These are phyloP conservation scores for Heterobasidion occidentale DNA, from an alignment of 1,284 basidiomycete genomes.

Conservation along the genomic window DNA sequence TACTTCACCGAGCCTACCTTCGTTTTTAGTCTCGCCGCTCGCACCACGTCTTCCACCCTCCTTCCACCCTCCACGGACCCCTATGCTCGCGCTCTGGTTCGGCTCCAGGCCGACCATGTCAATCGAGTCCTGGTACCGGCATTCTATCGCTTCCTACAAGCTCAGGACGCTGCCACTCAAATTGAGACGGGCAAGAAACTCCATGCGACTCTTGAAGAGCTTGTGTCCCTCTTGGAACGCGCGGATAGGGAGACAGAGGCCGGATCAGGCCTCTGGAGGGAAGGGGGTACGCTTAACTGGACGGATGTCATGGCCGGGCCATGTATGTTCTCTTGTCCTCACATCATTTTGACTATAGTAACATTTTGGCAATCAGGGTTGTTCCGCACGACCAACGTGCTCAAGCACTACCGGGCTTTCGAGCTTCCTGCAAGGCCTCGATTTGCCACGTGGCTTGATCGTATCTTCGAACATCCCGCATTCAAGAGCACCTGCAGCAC, in stretches of 20 bases:
- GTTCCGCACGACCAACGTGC: constrained; percentile 55
- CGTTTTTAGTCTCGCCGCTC: constrained; percentile 35
- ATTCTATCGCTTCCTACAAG: constrained; percentile 76
- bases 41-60: constrained; percentile 38
- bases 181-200: constrained; percentile 50
- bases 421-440: constrained; percentile 38
- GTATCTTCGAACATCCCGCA: constrained; percentile 52
- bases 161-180: constrained; percentile 56
- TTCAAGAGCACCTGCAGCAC: constrained; percentile 68
- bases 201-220: constrained; percentile 40
- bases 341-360: neutral
- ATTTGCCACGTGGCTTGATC: constrained; percentile 44
- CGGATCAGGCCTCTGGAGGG: constrained; percentile 48
- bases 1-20: neutral
- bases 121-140: constrained; percentile 61
- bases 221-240: constrained; percentile 53
- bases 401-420: constrained; percentile 67
- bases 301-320: constrained; percentile 68
- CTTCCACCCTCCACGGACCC: constrained; percentile 53
- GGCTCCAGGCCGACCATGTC: constrained; percentile 63
- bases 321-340: constrained; percentile 38
- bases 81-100: constrained; percentile 59
- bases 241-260: constrained; percentile 39
- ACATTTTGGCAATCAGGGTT: constrained; percentile 38
- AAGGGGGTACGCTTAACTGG: constrained; percentile 48